These are phyloP conservation scores for Daedaleopsis sinensis DNA, from an alignment of 768 basidiomycete genomes.

Conservation along the genomic window DNA sequence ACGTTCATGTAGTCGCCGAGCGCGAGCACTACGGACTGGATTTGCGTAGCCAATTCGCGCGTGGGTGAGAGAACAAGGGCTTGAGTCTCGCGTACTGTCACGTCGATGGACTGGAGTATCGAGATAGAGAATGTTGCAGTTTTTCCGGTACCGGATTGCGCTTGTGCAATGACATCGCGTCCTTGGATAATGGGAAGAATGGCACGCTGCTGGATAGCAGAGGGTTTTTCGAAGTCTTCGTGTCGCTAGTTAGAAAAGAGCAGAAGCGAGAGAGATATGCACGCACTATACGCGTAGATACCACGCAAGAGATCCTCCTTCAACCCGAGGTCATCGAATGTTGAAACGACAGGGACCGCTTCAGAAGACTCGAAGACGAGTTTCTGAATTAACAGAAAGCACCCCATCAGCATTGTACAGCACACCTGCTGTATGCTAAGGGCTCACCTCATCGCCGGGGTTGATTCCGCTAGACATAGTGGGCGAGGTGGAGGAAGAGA, in stretches of 20 bases:
- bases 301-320: constrained; percentile 96
- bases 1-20: constrained; percentile 99
- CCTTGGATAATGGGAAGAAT: constrained; percentile 95
- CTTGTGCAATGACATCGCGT: constrained; percentile 98
- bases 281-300: constrained; percentile 93
- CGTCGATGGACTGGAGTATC: constrained; percentile 97
- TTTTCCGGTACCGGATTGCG: constrained; percentile 99
- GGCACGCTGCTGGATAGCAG: constrained; percentile 97
- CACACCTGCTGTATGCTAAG: constrained; percentile 16
- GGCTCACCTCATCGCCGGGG: constrained; percentile 78
- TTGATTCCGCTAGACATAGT: constrained; percentile 79
- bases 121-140: constrained; percentile 99
- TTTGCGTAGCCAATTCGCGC: constrained; percentile 99
- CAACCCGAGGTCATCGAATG: constrained; percentile 87
- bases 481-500: constrained; percentile 42
- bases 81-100: constrained; percentile 92
- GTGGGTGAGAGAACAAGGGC: constrained; percentile 96
- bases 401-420: not conserved
- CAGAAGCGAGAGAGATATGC: not conserved
- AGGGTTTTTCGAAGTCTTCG: constrained; percentile 93
- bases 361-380: constrained; percentile 96
- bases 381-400: constrained; percentile 52
- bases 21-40: constrained; percentile 94
- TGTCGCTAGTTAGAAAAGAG: not conserved
- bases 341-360: constrained; percentile 85